Base-by-base conservation (phyloP, 805 yeast genomes). In the Candida hispaniensis region DNA sequence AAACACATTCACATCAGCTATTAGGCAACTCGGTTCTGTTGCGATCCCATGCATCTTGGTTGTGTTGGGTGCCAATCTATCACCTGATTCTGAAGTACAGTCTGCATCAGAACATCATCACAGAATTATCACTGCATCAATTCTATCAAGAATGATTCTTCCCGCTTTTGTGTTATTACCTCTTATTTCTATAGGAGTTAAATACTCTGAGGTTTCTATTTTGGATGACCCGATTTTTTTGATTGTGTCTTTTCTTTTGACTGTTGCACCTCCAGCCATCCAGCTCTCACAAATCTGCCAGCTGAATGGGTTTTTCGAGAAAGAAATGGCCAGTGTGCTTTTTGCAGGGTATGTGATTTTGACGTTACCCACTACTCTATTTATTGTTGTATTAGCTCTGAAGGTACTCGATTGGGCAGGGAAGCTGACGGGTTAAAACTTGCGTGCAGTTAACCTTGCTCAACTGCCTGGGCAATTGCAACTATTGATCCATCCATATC, bases 301-400 rank as follows among this genome's bases (percentile, higher is more conserved):
- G 47, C 51, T 73, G 38, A 74, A 74, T 50, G 64, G 63, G 30
- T 64, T 74, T 16, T 73, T 67, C 51, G 78, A 74, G 46, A 60
- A 63, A 41, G 80, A 73, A 47, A 74, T 74, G 79, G 65, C 75
- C 1, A 71, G 75, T 3, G 75, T 73, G 7, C 56, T 73, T 41
- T 73, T 74, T 47, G 74, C 79, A 79, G 78, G 79, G 6, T 73
- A 73, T 43, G 77, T 66, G 11, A 60, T 74, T 4, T 55, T 73
- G 40, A 69, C 79, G 6, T 57, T 74, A 34, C 80, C 80, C 0
- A 61, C 72, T 12, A 68, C 77, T 8, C 68, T 73, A 18, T 46
- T 64, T 34, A 69, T 72, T 44, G 78, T 71, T 6, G 73, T 69
- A 5, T 45, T 64, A 7, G 63, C 73, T 41, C 55, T 73, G 40